These are phyloP conservation scores for Fraxinus paxiana DNA, from an alignment of 305 asterid genomes.

Conservation along the genomic window DNA sequence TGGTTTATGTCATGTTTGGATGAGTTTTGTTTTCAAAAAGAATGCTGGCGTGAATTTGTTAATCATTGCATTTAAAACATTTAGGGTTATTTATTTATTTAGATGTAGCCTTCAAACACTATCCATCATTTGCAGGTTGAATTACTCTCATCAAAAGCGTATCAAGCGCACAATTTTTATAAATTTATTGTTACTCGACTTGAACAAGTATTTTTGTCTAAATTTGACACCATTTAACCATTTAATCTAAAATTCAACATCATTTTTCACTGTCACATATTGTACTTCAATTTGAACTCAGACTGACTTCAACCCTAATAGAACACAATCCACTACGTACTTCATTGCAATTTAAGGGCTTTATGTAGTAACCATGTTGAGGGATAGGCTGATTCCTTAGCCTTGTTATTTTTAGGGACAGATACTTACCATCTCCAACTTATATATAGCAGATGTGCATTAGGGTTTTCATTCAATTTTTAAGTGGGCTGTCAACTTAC, in stretches of 20 bases:
- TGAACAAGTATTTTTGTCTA: not conserved
- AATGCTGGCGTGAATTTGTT: not conserved
- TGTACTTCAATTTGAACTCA: not conserved
- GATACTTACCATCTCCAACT: not conserved
- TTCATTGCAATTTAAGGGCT: not conserved
- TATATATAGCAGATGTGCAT: not conserved
- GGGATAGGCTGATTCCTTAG: not conserved
- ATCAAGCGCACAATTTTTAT: not conserved
- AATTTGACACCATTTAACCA: not conserved
- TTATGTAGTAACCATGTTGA: not conserved
- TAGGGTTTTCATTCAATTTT: not conserved
- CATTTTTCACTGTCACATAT: not conserved
- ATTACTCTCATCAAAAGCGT: not conserved
- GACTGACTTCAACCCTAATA: not conserved
- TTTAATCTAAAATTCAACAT: not conserved
- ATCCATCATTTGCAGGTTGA: not conserved
- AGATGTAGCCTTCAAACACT: not conserved
- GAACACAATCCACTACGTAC: not conserved
- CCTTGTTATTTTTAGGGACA: not conserved
- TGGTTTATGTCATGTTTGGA: conserved; percentile 18
- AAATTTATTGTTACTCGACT: not conserved
- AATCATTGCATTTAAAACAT: not conserved
- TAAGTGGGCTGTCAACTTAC: no score
- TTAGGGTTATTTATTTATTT: not conserved
- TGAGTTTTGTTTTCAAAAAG: not conserved